These are phyloP conservation scores for Cladobotryum mycophilum DNA, from an alignment of 2,329 filamentous ascomycete species.

Conservation along the genomic window DNA sequence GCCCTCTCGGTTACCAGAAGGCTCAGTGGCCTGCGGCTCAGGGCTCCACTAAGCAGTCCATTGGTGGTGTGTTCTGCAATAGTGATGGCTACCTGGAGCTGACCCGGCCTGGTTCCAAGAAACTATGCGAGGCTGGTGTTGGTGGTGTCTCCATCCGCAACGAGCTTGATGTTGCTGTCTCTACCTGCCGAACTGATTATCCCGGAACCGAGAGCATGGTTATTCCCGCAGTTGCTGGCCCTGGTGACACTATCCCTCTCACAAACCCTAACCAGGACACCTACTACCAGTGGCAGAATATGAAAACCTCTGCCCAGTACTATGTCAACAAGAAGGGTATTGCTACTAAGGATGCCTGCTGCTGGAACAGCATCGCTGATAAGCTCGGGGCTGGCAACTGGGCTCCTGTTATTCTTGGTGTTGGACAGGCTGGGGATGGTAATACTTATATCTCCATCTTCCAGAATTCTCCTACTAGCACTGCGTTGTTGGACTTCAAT, in stretches of 20 bases:
- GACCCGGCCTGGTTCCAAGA: constrained; percentile 60
- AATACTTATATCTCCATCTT: constrained; percentile 77
- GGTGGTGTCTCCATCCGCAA: constrained; percentile 70
- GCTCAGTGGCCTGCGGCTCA: constrained; percentile 78
- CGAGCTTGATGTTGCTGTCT: constrained; percentile 58
- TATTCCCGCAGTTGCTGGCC: constrained; percentile 60
- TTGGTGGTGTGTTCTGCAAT: constrained; percentile 83
- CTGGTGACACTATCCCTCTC: constrained; percentile 56
- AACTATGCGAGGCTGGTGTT: constrained; percentile 68
- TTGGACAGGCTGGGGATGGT: constrained; percentile 60
- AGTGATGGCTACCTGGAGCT: constrained; percentile 64
- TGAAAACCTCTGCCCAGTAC: constrained; percentile 83
- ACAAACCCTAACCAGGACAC: constrained; percentile 66
- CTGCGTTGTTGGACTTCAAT: constrained; percentile 66
- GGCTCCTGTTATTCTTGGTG: constrained; percentile 79
- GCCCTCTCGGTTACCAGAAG: constrained; percentile 88
- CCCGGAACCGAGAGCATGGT: constrained; percentile 87
- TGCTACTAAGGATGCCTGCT: constrained; percentile 60
- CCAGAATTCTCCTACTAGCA: constrained; percentile 72
- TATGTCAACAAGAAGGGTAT: constrained; percentile 86
- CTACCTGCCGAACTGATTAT: constrained; percentile 93
- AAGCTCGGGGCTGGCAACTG: constrained; percentile 67
- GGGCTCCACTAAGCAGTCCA: constrained; percentile 72
- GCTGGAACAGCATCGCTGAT: constrained; percentile 55
- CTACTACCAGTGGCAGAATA: constrained; percentile 75